Percentiles rank a stretch among this genome's conserved stretches.
phyloP scores from a whole-genome alignment of 73 alveolate species.

The Loxodes magnus region DNA sequence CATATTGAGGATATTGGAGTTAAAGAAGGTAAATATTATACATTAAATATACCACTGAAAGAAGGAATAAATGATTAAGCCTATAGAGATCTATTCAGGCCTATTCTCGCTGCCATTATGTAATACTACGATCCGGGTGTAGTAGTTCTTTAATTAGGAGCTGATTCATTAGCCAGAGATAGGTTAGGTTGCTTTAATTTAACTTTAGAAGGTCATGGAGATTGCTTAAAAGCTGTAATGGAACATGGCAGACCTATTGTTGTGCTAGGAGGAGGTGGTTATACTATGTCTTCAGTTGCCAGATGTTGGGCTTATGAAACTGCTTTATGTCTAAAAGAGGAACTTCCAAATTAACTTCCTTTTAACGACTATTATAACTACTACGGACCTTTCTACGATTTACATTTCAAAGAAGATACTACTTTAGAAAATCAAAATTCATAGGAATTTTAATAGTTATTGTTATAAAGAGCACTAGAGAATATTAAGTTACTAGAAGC shows the following conservation, averaged over 20 bases:
- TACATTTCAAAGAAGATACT: constrained; percentile 21
- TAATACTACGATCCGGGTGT: constrained; percentile 83
- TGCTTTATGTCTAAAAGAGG: constrained; percentile 70
- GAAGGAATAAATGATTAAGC: constrained; percentile 88
- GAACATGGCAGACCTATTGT: constrained; percentile 77
- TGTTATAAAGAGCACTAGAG: no score
- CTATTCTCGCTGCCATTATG: constrained; percentile 63
- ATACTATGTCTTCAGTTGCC: constrained; percentile 91
- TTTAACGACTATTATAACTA: constrained; percentile 52
- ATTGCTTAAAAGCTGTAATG: constrained; percentile 71
- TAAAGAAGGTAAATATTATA: constrained; percentile 79
- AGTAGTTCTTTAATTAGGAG: constrained; percentile 92
- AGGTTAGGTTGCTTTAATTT: constrained; percentile 88
- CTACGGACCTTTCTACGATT: constrained; percentile 54
- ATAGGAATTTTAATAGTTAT: no score
- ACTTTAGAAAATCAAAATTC: constrained; percentile 1
- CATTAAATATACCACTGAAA: constrained; percentile 89
- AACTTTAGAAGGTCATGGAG: constrained; percentile 94
- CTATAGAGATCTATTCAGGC: constrained; percentile 56
- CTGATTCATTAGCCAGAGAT: constrained; percentile 68
- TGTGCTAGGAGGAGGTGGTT: constrained; percentile 98
- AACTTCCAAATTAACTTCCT: constrained; percentile 50
- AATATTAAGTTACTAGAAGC: constrained; percentile 32
- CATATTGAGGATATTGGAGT: constrained; percentile 77
- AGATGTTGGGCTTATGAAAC: constrained; percentile 99